A percentile compares a stretch with the other conserved stretches of the same genome.
phyloP scores from a whole-genome alignment of 495 filamentous ascomycete species.

The Ramalina intermedia region DNA sequence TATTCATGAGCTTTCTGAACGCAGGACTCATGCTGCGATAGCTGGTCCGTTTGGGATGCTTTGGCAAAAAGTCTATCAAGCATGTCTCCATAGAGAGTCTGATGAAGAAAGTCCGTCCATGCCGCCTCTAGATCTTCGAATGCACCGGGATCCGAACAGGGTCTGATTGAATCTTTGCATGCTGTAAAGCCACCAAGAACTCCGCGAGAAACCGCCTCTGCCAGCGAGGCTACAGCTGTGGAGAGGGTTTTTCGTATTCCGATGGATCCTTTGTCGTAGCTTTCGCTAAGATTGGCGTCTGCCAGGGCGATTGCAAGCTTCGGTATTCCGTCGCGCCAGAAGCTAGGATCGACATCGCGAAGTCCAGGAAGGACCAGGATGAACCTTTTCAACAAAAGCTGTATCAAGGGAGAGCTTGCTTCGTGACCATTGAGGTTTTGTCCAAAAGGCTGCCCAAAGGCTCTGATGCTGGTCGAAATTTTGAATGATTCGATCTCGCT shows the following conservation, averaged over 20 bases:
- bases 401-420: conserved; percentile 41
- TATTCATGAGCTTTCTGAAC: conserved; percentile 45
- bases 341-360: conserved; percentile 37
- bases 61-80: conserved; percentile 42
- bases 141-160: conserved; percentile 36
- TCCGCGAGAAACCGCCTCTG: conserved; percentile 45
- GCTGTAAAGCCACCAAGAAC: conserved; percentile 35
- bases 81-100: conserved; percentile 42
- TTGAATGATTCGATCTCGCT: conserved; percentile 47
- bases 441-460: conserved; percentile 39
- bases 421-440: conserved; percentile 23
- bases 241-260: conserved; percentile 50
- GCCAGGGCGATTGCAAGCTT: conserved; percentile 32
- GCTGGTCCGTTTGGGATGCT: conserved; percentile 33
- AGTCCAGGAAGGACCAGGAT: conserved; percentile 42
- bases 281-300: conserved; percentile 46
- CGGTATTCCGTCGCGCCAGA: conserved; percentile 40
- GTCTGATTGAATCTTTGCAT: conserved; percentile 8
- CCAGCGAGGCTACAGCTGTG: conserved; percentile 43
- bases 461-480: conserved; percentile 32
- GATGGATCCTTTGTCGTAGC: conserved; percentile 52
- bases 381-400: conserved; percentile 41
- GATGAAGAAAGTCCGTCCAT: conserved; percentile 42
- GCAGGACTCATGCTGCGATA: conserved; percentile 40
- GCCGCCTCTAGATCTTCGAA: conserved; percentile 37